Conservation (phyloP, 257 asterid species). For the Verbascum thapsus region DNA sequence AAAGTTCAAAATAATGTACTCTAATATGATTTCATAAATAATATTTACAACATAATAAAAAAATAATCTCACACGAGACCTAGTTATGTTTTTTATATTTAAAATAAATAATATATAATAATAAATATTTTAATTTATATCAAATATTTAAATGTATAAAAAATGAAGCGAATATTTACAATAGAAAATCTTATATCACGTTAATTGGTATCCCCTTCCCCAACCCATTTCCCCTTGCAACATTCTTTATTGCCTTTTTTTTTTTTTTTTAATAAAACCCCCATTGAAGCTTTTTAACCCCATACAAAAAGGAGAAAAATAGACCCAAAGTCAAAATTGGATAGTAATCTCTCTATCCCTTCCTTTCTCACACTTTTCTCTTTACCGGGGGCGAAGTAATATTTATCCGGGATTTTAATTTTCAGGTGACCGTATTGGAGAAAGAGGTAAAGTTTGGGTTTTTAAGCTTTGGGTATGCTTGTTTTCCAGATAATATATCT, state of each 20-base stretch:
- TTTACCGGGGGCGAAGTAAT: not conserved
- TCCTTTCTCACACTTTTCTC: not conserved
- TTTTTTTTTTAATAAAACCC: not conserved
- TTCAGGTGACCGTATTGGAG: constrained; percentile 21
- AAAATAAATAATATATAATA: too few species aligned
- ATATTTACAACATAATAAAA: too few species aligned
- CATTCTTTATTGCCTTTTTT: constrained; percentile 6
- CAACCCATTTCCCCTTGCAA: not conserved
- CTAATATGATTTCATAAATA: too few species aligned
- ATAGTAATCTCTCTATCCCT: constrained; percentile 3
- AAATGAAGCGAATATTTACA: too few species aligned
- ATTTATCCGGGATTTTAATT: constrained; percentile 8
- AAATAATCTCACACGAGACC: too few species aligned
- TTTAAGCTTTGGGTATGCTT: too few species aligned
- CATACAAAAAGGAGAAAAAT: not conserved
- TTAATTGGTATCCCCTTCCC: too few species aligned
- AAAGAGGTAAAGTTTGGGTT: constrained; percentile 34
- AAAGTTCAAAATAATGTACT: too few species aligned
- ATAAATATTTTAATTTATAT: too few species aligned
- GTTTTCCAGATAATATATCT: constrained; percentile 12
- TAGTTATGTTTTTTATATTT: too few species aligned
- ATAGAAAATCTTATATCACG: too few species aligned
- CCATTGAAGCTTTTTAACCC: constrained; percentile 16
- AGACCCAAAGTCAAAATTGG: constrained; percentile 29
- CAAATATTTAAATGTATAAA: too few species aligned